Base-by-base conservation (phyloP, 2,329 filamentous ascomycete genomes). In the Fusarium solani-melongenae region DNA sequence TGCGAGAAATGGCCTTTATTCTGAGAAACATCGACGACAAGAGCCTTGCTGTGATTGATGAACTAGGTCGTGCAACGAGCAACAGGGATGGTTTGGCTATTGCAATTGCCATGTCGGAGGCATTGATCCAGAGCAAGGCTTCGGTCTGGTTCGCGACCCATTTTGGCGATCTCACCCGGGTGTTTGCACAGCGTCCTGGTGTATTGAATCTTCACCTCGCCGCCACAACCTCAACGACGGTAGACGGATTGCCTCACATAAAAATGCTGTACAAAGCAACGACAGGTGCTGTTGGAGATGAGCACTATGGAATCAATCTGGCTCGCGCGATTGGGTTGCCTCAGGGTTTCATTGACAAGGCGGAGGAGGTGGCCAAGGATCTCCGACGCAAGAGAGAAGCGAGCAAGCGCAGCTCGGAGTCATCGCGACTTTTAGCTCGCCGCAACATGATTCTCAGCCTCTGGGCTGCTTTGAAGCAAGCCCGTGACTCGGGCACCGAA, bases 1-100 rank as follows among this genome's bases (percentile, higher is more conserved):
- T 99, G 96, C 89, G 94, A 46, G 96, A 98, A 78, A 97, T 96
- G 84, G 94, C 95, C 0, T 98, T 97, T 80, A 98, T 99, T 63
- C 84, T 98, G 1, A 88, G 89, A 61, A 97, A 98, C 78, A 90
- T 98, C 64, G 92, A 95, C 72, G 86, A 87, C 8, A 89, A 90
- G 56, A 96, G 93, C 75, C 87, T 98, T 76, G 91, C 92, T 2
- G 93, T 99, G 57, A 90, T 99, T 58, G 96, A 99, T 76, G 96
- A 99, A 79, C 88, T 99, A 5, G 96, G 96, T 0, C 90, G 96
- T 31, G 96, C 95, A 1, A 99, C 96, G 0, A 96, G 94, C 79
- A 96, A 93, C 0, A 88, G 92, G 27, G 96, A 99, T 79, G 96
- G 96, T 0, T 84, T 98, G 2, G 92, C 94, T 0, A 97, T 99